phyloP scores from a whole-genome alignment of 352 stramenopile species.

The Labyrinthula sp. region DNA sequence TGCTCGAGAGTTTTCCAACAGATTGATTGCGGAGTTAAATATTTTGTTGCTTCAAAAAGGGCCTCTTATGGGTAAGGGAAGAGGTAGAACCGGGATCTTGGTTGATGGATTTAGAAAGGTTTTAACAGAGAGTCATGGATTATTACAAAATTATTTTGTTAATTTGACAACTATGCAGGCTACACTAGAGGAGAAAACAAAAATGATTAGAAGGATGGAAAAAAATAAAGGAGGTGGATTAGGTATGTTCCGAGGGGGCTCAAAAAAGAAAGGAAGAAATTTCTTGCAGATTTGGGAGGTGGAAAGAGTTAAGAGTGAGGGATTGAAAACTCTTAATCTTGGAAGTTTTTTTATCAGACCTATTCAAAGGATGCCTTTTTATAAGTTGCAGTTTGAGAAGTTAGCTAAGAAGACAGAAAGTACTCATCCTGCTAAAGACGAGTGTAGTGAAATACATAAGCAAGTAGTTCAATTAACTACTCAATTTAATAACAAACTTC shows the following conservation, averaged over 20 bases:
- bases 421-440: too few relatives aligned
- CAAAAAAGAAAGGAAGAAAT: constrained; percentile 19
- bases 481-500: too few relatives aligned
- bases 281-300: constrained; percentile 26
- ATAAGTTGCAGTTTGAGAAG: constrained; percentile 56
- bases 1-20: constrained; percentile 10
- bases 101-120: constrained; percentile 19
- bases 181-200: neutral
- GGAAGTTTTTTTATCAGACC: constrained; percentile 56
- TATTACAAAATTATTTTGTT: constrained; percentile 2
- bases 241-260: neutral
- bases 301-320: constrained; percentile 10
- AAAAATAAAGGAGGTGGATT: neutral
- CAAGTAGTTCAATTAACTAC: too few relatives aligned
- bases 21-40: constrained; percentile 17
- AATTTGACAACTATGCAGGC: constrained; percentile 4
- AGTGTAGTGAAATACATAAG: too few relatives aligned
- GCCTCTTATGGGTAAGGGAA: neutral
- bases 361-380: constrained; percentile 65
- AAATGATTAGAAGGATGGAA: neutral
- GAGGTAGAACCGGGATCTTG: too few relatives aligned
- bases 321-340: constrained; percentile 21
- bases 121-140: constrained; percentile 10
- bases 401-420: constrained; percentile 54
- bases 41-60: constrained; percentile 10